Conservation (phyloP, 2,329 filamentous ascomycete species). For the Pseudogymnoascus sp. region DNA sequence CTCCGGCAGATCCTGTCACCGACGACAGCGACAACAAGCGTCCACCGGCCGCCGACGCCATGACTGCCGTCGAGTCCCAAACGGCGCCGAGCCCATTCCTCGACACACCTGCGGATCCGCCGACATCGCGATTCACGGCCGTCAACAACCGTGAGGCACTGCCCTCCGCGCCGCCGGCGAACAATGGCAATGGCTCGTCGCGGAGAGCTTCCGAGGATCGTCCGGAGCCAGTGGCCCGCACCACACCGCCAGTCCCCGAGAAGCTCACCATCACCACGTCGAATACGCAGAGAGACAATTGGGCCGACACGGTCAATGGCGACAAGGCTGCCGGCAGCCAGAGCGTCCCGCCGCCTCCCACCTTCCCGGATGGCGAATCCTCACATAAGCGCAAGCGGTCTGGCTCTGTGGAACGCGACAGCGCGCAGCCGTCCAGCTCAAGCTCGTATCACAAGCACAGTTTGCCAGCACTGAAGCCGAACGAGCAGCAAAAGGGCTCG, state of each 20-base stretch:
- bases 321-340: constrained; percentile 11
- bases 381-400: constrained; percentile 64
- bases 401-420: constrained; percentile 44
- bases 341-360: constrained; percentile 15
- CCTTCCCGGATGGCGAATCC: constrained; percentile 29
- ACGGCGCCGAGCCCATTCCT: constrained; percentile 2
- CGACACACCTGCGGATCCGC: constrained; percentile 20
- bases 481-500: constrained; percentile 27
- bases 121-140: constrained; percentile 29
- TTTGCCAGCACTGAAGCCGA: constrained; percentile 28
- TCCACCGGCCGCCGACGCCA: constrained; percentile 5
- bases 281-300: constrained; percentile 24
- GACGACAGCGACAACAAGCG: constrained; percentile 14
- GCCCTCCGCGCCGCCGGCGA: constrained; percentile 1
- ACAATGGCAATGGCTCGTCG: constrained; percentile 17
- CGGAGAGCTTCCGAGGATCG: constrained; percentile 25
- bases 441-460: constrained; percentile 31
- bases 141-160: constrained; percentile 27
- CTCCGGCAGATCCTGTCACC: not conserved
- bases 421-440: constrained; percentile 24
- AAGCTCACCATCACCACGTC: constrained; percentile 27
- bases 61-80: constrained; percentile 11
- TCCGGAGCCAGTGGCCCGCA: constrained; percentile 11
- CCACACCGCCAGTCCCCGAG: constrained; percentile 27
- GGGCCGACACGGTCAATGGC: constrained; percentile 22